Percentiles rank a stretch among this genome's conserved stretches.
phyloP scores from a whole-genome alignment of 148 eudicot genomes.

The Selenicereus undatus region DNA sequence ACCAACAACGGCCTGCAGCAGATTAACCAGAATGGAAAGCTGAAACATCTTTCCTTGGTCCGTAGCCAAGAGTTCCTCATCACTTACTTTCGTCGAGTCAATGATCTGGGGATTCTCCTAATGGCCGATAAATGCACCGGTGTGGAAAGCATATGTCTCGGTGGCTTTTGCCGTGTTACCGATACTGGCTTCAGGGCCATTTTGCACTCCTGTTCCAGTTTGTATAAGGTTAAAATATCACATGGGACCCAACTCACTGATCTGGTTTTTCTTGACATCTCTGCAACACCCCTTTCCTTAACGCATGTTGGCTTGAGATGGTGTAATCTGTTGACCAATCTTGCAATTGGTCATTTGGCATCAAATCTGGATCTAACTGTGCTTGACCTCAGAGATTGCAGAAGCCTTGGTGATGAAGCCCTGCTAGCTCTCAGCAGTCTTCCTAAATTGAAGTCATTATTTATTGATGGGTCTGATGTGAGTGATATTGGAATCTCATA shows the following conservation, averaged over 20 bases:
- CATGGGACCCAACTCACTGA: constrained; percentile 84
- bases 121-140: constrained; percentile 84
- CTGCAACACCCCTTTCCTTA: constrained; percentile 77
- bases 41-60: constrained; percentile 79
- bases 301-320: constrained; percentile 87
- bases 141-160: constrained; percentile 90
- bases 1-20: constrained; percentile 84
- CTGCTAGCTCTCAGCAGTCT: constrained; percentile 56
- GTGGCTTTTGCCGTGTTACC: constrained; percentile 91
- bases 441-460: constrained; percentile 54
- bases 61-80: constrained; percentile 80
- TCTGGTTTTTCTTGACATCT: constrained; percentile 79
- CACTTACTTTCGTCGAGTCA: constrained; percentile 74
- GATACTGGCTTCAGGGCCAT: constrained; percentile 85
- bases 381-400: constrained; percentile 88
- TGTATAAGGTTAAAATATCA: constrained; percentile 66
- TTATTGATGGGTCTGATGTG: constrained; percentile 79
- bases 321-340: constrained; percentile 85
- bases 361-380: constrained; percentile 61
- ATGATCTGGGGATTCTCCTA: constrained; percentile 83
- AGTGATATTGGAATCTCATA: constrained; percentile 67
- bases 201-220: constrained; percentile 68
- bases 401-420: constrained; percentile 85
- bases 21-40: constrained; percentile 70
- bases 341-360: constrained; percentile 52